These are phyloP conservation scores for Calvatia gigantea DNA, from an alignment of 768 basidiomycete species.

Conservation along the genomic window DNA sequence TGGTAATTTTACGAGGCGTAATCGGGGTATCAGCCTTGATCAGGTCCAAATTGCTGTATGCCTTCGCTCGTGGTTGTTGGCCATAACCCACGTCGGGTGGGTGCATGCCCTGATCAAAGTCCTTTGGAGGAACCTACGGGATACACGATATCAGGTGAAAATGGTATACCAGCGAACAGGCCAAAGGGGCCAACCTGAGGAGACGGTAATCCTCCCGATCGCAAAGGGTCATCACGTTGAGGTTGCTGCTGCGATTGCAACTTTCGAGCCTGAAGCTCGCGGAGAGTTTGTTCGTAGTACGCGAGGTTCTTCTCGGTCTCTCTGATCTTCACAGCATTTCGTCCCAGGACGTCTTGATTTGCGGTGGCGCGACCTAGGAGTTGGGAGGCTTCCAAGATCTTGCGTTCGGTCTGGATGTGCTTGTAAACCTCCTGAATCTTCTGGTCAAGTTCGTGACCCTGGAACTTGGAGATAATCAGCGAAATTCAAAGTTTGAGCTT, in stretches of 20 bases:
- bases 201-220: slow-evolving; percentile 43
- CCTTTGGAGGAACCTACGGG: slow-evolving; percentile 50
- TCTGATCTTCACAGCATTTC: slow-evolving; percentile 81
- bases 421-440: slow-evolving; percentile 90
- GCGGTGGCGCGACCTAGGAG: slow-evolving; percentile 76
- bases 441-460: slow-evolving; percentile 76
- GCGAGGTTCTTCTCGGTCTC: slow-evolving; percentile 80
- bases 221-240: slow-evolving; percentile 50
- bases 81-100: slow-evolving; percentile 36
- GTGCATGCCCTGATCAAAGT: slow-evolving; percentile 39
- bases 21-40: slow-evolving; percentile 98
- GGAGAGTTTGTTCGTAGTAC: slow-evolving; percentile 85
- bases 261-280: slow-evolving; percentile 79
- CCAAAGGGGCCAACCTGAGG: slow-evolving; percentile 35
- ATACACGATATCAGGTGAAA: slow-evolving; percentile 8
- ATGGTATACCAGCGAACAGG: neutral
- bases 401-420: slow-evolving; percentile 90
- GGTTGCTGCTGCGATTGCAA: slow-evolving; percentile 40
- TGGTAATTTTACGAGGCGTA: slow-evolving; percentile 93
- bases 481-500: slow-evolving; percentile 13
- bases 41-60: slow-evolving; percentile 85
- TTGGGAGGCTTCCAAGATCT: slow-evolving; percentile 84
- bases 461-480: slow-evolving; percentile 22
- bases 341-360: slow-evolving; percentile 82
- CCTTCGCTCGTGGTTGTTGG: slow-evolving; percentile 46